Conservation (phyloP, 2,329 filamentous ascomycete species). For the Pseudohalonectria lignicola region DNA sequence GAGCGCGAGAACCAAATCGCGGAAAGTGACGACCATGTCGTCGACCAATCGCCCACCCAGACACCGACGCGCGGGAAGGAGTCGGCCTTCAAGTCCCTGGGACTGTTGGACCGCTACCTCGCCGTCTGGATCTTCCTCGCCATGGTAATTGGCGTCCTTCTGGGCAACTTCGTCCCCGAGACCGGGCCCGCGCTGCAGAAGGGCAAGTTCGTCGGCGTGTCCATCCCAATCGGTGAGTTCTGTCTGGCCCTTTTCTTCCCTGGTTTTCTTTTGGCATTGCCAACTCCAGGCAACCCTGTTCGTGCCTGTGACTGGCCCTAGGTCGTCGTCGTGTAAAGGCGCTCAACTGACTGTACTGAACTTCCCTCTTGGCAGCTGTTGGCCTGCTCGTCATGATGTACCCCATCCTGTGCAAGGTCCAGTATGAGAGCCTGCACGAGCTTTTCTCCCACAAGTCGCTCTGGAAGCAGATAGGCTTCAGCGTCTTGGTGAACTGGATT, state of each 20-base stretch:
- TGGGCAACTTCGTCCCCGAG: conserved; percentile 63
- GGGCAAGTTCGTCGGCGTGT: conserved; percentile 52
- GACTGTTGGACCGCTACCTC: conserved; percentile 51
- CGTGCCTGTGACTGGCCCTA: too few species aligned
- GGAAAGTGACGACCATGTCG: too few species aligned
- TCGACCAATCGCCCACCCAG: too few species aligned
- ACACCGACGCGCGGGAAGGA: too few species aligned
- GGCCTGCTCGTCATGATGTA: conserved; percentile 91
- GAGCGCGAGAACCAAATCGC: too few species aligned
- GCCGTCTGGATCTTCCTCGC: conserved; percentile 68
- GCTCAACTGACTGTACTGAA: too few species aligned
- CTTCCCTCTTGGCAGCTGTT: conserved; percentile 55
- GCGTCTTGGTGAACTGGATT: conserved; percentile 71
- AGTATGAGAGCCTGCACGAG: conserved; percentile 62
- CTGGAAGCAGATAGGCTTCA: conserved; percentile 74
- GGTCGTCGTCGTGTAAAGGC: too few species aligned
- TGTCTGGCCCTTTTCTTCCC: background rate
- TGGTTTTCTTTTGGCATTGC: background rate
- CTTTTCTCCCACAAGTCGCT: conserved; percentile 49
- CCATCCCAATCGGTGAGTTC: conserved; percentile 23
- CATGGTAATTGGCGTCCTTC: conserved; percentile 63
- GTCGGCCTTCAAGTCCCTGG: conserved; percentile 42
- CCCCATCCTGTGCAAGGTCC: conserved; percentile 79
- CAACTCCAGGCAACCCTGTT: too few species aligned
- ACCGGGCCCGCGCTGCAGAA: conserved; percentile 52